Base-by-base conservation (phyloP, 2,329 filamentous ascomycete genomes). In the Ustilaginoidea virens region DNA sequence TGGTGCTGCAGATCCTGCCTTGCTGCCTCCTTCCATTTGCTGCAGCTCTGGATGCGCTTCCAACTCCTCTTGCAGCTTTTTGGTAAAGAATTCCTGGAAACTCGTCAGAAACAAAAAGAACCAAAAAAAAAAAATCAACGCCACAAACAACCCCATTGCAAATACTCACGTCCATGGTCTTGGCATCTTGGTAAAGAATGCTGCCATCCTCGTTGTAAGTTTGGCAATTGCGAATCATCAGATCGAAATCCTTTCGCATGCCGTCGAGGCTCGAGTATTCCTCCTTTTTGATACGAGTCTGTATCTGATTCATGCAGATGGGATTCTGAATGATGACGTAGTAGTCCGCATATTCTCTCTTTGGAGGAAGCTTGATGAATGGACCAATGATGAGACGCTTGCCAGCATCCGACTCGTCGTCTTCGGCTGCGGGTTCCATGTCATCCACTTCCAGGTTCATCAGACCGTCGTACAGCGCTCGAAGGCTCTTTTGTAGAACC, bases 171-270 rank as follows among this genome's bases (percentile, higher is more conserved):
- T 93, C 81, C 55, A 98, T 94, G 31, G 79, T 65, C 52, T 86
- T 86, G 28, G 87, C 87, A 61, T 98, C 90, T 45, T 81, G 70
- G 58, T 86, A 96, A 30, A 98, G 68, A 43, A 92, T 63, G 53
- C 86, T 94, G 33, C 78, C 80, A 48, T 96, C 90, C 55, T 98
- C 92, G 46, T 98, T 98, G 63, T 92, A 98, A 3, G 80, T 90
- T 51, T 83, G 73, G 39, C 87, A 93, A 53, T 98, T 98, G 48
- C 69, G 74, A 51, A 86, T 90, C 54, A 98, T 69, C 37, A 87
- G 58, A 28, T 74, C 71, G 37, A 98, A 75, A 47, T 98, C 92
- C 40, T 70, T 73, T 31, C 74, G 69, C 65, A 98, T 73, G 42
- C 86, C 81, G 47, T 70, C 74, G 35, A 94, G 56, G 45, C 69